Conservation (phyloP, 2,329 filamentous ascomycete species). For the Beauveria sp. region DNA sequence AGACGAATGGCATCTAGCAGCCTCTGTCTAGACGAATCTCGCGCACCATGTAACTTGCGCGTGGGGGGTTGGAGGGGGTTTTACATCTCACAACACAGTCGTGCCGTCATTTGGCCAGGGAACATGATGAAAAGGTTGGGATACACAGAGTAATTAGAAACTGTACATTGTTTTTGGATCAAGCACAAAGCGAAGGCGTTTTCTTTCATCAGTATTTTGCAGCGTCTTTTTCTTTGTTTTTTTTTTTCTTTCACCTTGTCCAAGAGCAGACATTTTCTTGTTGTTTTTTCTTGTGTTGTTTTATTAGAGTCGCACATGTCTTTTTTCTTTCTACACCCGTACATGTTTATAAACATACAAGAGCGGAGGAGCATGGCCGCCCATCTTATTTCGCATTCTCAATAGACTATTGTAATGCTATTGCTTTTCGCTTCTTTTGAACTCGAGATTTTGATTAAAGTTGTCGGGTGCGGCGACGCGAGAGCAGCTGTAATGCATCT, state of each 20-base stretch:
- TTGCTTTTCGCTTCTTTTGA: neutral
- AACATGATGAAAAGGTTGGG: neutral
- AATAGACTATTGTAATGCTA: neutral
- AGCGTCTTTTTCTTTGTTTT: neutral
- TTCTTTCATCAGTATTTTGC: neutral
- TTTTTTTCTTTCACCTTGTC: neutral
- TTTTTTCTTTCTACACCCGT: neutral
- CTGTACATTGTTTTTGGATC: neutral
- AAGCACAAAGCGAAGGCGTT: slow-evolving; percentile 6
- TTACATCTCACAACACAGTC: neutral
- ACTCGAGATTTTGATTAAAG: too few relatives aligned
- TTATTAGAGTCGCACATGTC: neutral
- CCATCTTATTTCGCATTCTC: too few relatives aligned
- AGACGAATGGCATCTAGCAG: neutral
- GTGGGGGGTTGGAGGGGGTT: neutral
- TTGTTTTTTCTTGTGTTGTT: neutral
- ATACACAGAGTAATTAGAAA: neutral
- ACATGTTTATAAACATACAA: neutral
- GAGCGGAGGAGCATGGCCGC: neutral
- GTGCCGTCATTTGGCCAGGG: neutral
- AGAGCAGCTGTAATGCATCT: neutral
- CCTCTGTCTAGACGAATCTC: neutral
- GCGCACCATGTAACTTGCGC: neutral
- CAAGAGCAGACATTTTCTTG: neutral
- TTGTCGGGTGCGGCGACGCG: too few relatives aligned